These are phyloP conservation scores for Debaryomyces coudertii DNA, from an alignment of 1,139 yeast genomes.

Conservation along the genomic window DNA sequence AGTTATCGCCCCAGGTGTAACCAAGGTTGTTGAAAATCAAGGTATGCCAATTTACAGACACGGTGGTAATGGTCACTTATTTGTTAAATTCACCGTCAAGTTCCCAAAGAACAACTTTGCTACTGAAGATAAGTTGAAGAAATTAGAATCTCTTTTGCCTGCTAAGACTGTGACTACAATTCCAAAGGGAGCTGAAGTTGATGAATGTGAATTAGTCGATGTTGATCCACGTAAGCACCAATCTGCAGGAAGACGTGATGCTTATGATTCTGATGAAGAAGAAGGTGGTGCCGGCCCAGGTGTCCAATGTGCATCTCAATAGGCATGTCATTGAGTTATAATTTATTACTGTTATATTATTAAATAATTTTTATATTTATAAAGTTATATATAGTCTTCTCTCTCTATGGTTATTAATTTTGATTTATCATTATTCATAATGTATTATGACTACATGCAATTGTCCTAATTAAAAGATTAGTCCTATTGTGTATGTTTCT, in stretches of 20 bases:
- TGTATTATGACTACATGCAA: background rate
- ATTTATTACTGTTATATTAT: slow-evolving; percentile 4
- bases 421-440: slow-evolving; percentile 1
- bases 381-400: slow-evolving; percentile 3
- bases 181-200: slow-evolving; percentile 71
- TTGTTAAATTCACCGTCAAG: slow-evolving; percentile 68
- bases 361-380: slow-evolving; percentile 3
- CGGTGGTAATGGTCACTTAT: slow-evolving; percentile 75
- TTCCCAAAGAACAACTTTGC: slow-evolving; percentile 72
- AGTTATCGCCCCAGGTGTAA: slow-evolving; percentile 80
- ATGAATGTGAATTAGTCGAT: slow-evolving; percentile 77
- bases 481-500: background rate
- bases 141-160: slow-evolving; percentile 68
- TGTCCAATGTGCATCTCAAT: slow-evolving; percentile 89
- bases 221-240: slow-evolving; percentile 66
- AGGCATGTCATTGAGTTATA: slow-evolving; percentile 20
- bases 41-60: slow-evolving; percentile 92
- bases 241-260: slow-evolving; percentile 48
- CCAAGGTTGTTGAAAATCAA: slow-evolving; percentile 84
- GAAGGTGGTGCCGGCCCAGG: slow-evolving; percentile 68
- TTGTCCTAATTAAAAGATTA: no score
- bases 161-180: slow-evolving; percentile 56
- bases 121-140: slow-evolving; percentile 64
- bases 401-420: slow-evolving; percentile 6
- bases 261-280: slow-evolving; percentile 69